phyloP scores from a whole-genome alignment of 805 yeast species.

The Ogataea polymorpha region DNA sequence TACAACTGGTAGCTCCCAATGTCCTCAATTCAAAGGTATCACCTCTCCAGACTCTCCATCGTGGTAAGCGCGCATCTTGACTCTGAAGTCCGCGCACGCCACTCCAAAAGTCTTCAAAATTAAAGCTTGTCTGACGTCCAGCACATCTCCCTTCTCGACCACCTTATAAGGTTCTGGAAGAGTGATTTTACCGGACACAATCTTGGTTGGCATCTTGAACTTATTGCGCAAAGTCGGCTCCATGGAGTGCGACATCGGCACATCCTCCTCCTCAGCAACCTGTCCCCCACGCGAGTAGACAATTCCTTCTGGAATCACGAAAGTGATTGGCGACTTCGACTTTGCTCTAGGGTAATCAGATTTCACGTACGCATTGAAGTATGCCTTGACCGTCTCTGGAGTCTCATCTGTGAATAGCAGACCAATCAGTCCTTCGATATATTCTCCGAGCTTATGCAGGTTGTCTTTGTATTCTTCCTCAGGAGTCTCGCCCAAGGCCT shows the following conservation, averaged over 20 bases:
- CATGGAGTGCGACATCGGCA: constrained; percentile 93
- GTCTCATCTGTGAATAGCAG: constrained; percentile 85
- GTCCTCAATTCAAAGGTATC: constrained; percentile 5
- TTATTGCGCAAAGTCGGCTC: constrained; percentile 90
- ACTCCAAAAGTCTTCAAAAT: constrained; percentile 93
- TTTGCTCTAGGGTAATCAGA: constrained; percentile 91
- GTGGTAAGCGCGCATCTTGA: constrained; percentile 73
- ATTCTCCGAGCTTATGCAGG: constrained; percentile 62
- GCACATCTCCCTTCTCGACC: constrained; percentile 71
- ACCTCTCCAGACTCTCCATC: constrained; percentile 51
- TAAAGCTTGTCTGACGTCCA: constrained; percentile 89
- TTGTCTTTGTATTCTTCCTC: constrained; percentile 91
- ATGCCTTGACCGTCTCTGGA: constrained; percentile 85
- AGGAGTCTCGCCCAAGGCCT: constrained; percentile 83
- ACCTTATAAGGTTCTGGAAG: constrained; percentile 76
- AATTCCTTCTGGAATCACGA: constrained; percentile 84
- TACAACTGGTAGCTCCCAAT: constrained; percentile 2
- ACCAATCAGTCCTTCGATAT: constrained; percentile 78
- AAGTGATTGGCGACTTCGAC: constrained; percentile 74
- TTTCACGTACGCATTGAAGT: constrained; percentile 73
- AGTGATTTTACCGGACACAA: constrained; percentile 83
- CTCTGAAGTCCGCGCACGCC: constrained; percentile 88
- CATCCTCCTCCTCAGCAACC: constrained; percentile 84
- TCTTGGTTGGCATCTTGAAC: constrained; percentile 86
- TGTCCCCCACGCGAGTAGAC: constrained; percentile 96